A percentile compares a stretch with the other conserved stretches of the same genome.
Conservation (phyloP, 345 rosid genomes). For the Populus simonii region DNA sequence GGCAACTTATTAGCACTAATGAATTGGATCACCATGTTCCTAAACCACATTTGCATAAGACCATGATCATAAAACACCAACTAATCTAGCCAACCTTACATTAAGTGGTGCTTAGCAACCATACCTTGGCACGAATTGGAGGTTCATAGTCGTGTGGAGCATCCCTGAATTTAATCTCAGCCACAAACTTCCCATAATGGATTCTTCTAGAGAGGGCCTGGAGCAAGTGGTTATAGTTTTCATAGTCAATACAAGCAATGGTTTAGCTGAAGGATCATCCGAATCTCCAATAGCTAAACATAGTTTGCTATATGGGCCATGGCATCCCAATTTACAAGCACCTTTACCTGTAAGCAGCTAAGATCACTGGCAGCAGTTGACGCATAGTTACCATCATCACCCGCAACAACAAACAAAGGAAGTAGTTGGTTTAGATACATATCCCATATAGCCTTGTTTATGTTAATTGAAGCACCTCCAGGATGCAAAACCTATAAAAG, state of each 20-base stretch:
- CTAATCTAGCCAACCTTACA: neutral
- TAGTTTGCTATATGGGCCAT: neutral
- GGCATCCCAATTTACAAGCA: neutral
- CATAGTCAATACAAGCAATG: neutral
- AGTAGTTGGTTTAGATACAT: constrained; percentile 61
- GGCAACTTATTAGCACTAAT: neutral
- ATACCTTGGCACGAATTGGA: constrained; percentile 69
- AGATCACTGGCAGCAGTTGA: constrained; percentile 65
- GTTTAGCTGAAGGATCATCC: neutral
- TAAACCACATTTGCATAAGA: neutral
- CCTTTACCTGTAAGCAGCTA: constrained; percentile 65
- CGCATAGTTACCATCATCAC: constrained; percentile 87
- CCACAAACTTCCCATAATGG: constrained; percentile 83
- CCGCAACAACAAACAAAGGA: constrained; percentile 57
- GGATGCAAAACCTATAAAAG: constrained; percentile 54
- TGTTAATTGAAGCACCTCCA: constrained; percentile 53
- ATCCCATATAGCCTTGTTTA: constrained; percentile 65
- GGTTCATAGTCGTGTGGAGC: constrained; percentile 66
- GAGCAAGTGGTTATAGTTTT: neutral
- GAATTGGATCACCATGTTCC: neutral
- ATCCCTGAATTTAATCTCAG: constrained; percentile 78
- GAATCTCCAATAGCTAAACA: neutral
- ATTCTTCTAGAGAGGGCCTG: constrained; percentile 87
- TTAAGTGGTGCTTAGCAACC: neutral
- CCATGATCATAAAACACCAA: neutral